Evolutionary conservation across 331 rosid species (phyloP).

Genomic region (Prunus yedoensis): DNA sequence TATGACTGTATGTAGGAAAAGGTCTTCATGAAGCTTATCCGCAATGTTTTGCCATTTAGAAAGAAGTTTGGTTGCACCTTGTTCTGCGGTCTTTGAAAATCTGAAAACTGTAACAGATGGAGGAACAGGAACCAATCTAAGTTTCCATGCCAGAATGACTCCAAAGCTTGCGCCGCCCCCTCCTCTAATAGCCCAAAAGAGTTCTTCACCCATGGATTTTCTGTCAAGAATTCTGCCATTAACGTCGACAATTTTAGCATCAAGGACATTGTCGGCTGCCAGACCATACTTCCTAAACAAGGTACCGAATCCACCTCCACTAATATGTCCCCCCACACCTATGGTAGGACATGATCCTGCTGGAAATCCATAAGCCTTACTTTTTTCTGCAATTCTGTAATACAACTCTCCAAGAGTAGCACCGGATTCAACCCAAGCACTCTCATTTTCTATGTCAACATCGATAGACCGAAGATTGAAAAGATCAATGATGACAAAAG

Average conservation of each 20-base stretch:
- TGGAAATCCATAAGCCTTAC: conserved; percentile 31
- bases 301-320: conserved; percentile 42
- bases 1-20: conserved; percentile 14
- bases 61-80: conserved; percentile 24
- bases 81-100: conserved; percentile 10
- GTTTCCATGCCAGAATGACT: conserved; percentile 31
- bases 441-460: conserved; percentile 7
- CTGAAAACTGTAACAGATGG: conserved; percentile 25
- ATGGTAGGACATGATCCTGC: conserved; percentile 38
- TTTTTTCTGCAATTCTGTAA: conserved; percentile 30
- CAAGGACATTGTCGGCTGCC: conserved; percentile 35
- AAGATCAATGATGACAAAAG: conserved; percentile 31
- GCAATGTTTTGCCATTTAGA: conserved; percentile 34
- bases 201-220: conserved; percentile 35
- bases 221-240: conserved; percentile 32
- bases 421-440: conserved; percentile 27
- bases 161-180: conserved; percentile 45
- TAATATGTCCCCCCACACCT: conserved; percentile 37
- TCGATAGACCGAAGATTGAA: conserved; percentile 23
- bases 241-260: conserved; percentile 28
- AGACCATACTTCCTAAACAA: conserved; percentile 34
- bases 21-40: conserved; percentile 20
- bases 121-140: conserved; percentile 32
- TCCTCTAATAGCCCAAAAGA: conserved; percentile 43
- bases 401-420: conserved; percentile 39